Evolutionary conservation across 176 grass and related monocot genomes (phyloP).

Genomic region (Triticum urartu): DNA sequence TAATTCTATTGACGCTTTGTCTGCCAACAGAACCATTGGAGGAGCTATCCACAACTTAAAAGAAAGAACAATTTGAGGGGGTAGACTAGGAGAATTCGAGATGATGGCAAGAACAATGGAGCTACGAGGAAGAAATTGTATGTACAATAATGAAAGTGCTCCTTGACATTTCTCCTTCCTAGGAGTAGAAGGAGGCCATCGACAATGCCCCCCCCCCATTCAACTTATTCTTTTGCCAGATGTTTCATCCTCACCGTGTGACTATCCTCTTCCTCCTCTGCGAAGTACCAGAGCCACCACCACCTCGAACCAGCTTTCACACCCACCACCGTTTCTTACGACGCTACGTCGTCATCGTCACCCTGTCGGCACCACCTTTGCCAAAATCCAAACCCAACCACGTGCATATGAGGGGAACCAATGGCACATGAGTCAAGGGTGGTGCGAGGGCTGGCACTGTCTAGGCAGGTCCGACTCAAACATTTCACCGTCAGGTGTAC

Average conservation of each 20-base stretch:
- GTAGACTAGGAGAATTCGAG: background rate
- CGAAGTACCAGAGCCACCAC: background rate
- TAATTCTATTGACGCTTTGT: background rate
- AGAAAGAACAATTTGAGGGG: background rate
- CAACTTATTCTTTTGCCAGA: too few relatives aligned
- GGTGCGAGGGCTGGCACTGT: too few relatives aligned
- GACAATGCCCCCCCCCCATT: too few relatives aligned
- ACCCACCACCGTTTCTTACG: background rate
- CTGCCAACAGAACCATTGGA: background rate
- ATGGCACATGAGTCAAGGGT: background rate
- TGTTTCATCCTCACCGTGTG: too few relatives aligned
- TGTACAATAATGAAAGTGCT: background rate
- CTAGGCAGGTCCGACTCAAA: background rate
- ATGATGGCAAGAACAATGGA: background rate
- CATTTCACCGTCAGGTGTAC: background rate
- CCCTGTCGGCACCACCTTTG: background rate
- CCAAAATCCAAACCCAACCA: background rate
- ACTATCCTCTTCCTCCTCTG: background rate
- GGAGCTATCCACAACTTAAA: background rate
- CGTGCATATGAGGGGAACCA: background rate
- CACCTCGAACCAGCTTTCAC: background rate
- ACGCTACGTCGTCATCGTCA: background rate
- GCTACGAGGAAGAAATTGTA: background rate
- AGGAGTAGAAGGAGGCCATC: too few relatives aligned
- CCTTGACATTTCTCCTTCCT: too few relatives aligned